Evolutionary conservation across 2,329 filamentous ascomycete species (phyloP).

Genomic region (Aspergillus sp.): DNA sequence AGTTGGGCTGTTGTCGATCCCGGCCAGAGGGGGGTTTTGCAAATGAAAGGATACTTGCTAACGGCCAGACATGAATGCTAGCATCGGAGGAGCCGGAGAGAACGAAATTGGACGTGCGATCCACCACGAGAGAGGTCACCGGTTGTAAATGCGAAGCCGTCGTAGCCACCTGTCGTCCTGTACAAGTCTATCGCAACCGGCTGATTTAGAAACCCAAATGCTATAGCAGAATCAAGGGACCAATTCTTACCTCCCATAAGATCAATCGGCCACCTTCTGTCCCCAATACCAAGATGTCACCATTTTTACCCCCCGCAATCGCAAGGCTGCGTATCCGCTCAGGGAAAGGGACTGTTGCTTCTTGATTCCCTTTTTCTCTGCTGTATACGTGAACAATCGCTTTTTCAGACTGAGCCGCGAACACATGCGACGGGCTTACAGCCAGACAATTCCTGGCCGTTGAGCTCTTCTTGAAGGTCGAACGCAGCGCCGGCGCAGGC

Average conservation of each 20-base stretch:
- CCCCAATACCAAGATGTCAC: constrained; percentile 62
- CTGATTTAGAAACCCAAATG: background rate
- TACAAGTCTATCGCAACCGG: constrained; percentile 28
- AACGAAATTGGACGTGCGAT: constrained; percentile 51
- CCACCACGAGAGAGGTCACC: constrained; percentile 65
- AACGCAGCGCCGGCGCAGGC: constrained; percentile 64
- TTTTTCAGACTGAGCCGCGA: constrained; percentile 84
- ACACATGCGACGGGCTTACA: constrained; percentile 72
- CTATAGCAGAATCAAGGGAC: background rate
- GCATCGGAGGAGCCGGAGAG: constrained; percentile 56
- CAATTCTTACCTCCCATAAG: constrained; percentile 72
- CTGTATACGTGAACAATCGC: constrained; percentile 90
- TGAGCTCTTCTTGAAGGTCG: constrained; percentile 85
- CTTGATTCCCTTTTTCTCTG: constrained; percentile 72
- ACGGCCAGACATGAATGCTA: constrained; percentile 85
- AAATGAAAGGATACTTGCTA: constrained; percentile 64
- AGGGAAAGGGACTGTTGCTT: constrained; percentile 77
- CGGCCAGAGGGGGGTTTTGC: constrained; percentile 36
- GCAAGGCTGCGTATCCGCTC: constrained; percentile 75
- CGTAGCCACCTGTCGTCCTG: constrained; percentile 38
- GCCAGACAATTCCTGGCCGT: constrained; percentile 71
- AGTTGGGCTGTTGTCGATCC: constrained; percentile 39
- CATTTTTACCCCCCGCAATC: constrained; percentile 55
- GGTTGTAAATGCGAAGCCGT: constrained; percentile 37
- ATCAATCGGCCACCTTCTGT: constrained; percentile 79